phyloP scores from a whole-genome alignment of 768 basidiomycete genomes.

The Mycena rebaudengoi region DNA sequence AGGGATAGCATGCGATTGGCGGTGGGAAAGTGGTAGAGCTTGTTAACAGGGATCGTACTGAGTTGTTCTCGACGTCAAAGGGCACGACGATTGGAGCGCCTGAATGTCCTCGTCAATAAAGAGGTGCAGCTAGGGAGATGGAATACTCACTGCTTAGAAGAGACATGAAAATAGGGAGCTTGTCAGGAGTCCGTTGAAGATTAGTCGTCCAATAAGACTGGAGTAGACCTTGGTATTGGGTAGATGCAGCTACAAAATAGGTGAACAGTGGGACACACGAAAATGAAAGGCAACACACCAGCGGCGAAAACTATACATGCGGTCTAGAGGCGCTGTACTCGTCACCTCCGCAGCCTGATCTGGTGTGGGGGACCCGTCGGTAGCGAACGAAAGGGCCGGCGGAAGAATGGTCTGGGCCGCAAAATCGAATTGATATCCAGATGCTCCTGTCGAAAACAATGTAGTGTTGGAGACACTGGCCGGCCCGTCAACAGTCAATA shows the following conservation, averaged over 20 bases:
- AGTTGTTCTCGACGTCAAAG: constrained; percentile 33
- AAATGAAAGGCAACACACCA: constrained; percentile 49
- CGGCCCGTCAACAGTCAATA: constrained; percentile 52
- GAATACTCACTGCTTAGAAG: constrained; percentile 45
- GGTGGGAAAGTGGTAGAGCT: constrained; percentile 62
- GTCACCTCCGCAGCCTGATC: constrained; percentile 56
- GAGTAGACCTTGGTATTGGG: constrained; percentile 57
- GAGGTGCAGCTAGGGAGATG: constrained; percentile 53
- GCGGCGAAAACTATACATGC: constrained; percentile 68
- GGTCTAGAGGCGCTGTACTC: constrained; percentile 54
- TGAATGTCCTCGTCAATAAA: neutral
- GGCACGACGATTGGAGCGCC: constrained; percentile 27
- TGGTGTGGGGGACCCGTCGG: constrained; percentile 53
- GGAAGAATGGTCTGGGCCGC: constrained; percentile 59
- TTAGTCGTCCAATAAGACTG: constrained; percentile 62
- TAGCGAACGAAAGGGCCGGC: constrained; percentile 53
- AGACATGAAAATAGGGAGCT: constrained; percentile 56
- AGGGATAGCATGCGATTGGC: constrained; percentile 70
- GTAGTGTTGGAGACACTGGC: constrained; percentile 34
- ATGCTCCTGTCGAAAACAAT: constrained; percentile 49
- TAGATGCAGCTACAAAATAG: constrained; percentile 58
- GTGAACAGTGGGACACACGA: neutral
- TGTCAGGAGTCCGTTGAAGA: constrained; percentile 52
- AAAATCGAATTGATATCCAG: constrained; percentile 69
- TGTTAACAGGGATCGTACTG: constrained; percentile 51